Conservation (phyloP, 1,139 yeast species). For the Ogataea hybrid region DNA sequence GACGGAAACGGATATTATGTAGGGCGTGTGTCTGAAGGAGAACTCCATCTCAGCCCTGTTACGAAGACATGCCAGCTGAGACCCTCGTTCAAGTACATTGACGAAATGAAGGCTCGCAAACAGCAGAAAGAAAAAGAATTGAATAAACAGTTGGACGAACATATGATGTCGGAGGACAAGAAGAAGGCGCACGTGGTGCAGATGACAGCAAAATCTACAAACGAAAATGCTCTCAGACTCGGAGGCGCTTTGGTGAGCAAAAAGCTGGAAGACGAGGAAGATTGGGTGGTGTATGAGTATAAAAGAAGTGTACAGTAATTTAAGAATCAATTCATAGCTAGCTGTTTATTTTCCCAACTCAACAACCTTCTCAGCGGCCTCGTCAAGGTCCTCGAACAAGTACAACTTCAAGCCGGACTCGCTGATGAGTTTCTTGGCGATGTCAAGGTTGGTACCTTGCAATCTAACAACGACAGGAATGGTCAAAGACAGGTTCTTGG, state of each 20-base stretch:
- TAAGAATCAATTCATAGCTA: constrained; percentile 2
- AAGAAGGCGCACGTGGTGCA: constrained; percentile 61
- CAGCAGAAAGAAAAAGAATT: constrained; percentile 37
- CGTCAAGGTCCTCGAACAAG: constrained; percentile 90
- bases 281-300: constrained; percentile 19
- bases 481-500: constrained; percentile 82
- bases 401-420: constrained; percentile 92
- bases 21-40: constrained; percentile 49
- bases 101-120: constrained; percentile 41
- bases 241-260: constrained; percentile 80
- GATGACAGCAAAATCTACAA: constrained; percentile 71
- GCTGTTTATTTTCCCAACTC: constrained; percentile 40
- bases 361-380: constrained; percentile 96
- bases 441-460: constrained; percentile 94
- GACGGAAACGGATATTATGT: constrained; percentile 56
- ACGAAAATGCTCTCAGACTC: constrained; percentile 54
- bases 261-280: constrained; percentile 74
- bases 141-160: constrained; percentile 23
- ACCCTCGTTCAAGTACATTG: constrained; percentile 78
- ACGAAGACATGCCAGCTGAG: constrained; percentile 73
- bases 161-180: constrained; percentile 9
- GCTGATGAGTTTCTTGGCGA: constrained; percentile 83
- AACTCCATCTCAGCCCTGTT: constrained; percentile 64
- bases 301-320: constrained; percentile 6
- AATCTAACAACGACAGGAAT: constrained; percentile 97